These are phyloP conservation scores for Microcyclospora tardicrescens DNA, from an alignment of 2,329 filamentous ascomycete genomes.

Conservation along the genomic window DNA sequence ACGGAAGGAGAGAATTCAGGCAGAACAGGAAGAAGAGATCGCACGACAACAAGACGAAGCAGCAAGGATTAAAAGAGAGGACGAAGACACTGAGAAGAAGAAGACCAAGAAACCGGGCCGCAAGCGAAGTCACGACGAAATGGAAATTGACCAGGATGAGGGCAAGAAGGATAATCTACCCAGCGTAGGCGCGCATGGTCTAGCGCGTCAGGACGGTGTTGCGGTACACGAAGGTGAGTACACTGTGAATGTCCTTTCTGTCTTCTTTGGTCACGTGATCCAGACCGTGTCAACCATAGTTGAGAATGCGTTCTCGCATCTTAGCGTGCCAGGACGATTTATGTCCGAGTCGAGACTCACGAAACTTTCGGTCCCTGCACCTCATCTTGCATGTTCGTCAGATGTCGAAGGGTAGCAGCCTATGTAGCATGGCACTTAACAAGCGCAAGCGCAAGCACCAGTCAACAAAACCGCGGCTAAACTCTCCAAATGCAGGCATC, in stretches of 20 bases:
- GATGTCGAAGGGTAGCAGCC: too few species aligned
- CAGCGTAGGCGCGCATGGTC: constrained; percentile 48
- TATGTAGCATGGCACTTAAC: too few species aligned
- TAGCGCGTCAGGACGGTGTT: constrained; percentile 51
- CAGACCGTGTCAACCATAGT: too few species aligned
- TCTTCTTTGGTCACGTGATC: too few species aligned
- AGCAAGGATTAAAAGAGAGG: constrained; percentile 17
- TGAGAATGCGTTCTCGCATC: too few species aligned
- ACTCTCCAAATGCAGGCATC: constrained; percentile 8
- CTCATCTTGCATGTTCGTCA: too few species aligned
- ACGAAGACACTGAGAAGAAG: constrained; percentile 9
- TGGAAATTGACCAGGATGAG: constrained; percentile 37
- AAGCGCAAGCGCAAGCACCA: neutral
- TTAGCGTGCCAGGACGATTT: too few species aligned
- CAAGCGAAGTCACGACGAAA: constrained; percentile 22
- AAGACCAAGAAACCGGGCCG: constrained; percentile 15
- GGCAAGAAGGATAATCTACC: constrained; percentile 56
- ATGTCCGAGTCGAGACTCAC: too few species aligned
- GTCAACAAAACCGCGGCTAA: constrained; percentile 1
- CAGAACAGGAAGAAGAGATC: constrained; percentile 38
- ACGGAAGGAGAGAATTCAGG: constrained; percentile 48
- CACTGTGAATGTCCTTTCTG: neutral
- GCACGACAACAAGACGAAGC: constrained; percentile 39
- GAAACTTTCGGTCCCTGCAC: too few species aligned
- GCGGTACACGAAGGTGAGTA: constrained; percentile 45